These are phyloP conservation scores for Agroathelia rolfsii DNA, from an alignment of 1,284 basidiomycete genomes.

Conservation along the genomic window DNA sequence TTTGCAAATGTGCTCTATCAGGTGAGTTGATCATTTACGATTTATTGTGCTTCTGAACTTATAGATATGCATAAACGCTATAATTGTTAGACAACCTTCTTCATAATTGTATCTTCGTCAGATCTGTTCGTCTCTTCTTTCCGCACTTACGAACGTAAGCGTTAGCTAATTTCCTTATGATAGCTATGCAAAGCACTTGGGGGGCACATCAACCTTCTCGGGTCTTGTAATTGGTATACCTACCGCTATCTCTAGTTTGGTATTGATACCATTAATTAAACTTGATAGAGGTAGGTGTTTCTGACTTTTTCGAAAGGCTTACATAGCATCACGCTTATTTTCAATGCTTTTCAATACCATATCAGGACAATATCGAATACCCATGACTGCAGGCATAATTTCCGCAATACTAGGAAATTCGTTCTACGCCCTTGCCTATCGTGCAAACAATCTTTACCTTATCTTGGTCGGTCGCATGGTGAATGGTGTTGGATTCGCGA, in stretches of 20 bases:
- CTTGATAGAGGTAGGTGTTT: conserved; percentile 39
- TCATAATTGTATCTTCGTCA: conserved; percentile 58
- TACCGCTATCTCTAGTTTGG: conserved; percentile 38
- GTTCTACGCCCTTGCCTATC: conserved; percentile 36
- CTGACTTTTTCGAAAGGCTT: too few species aligned
- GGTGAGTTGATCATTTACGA: conserved; percentile 20
- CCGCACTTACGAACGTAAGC: too few species aligned
- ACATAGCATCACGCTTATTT: too few species aligned
- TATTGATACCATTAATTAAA: conserved; percentile 46
- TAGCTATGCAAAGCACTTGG: conserved; percentile 50
- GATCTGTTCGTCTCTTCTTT: too few species aligned
- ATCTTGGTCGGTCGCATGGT: conserved; percentile 39
- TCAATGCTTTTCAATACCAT: too few species aligned
- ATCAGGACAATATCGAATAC: conserved; percentile 43
- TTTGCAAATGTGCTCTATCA: conserved; percentile 35
- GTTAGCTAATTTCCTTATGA: too few species aligned
- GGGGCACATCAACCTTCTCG: conserved; percentile 56
- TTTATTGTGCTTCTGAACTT: too few species aligned
- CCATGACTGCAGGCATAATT: conserved; percentile 33
- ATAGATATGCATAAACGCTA: background rate
- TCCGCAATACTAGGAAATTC: conserved; percentile 32
- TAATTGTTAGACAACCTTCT: conserved; percentile 54
- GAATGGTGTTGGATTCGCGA: conserved; percentile 30
- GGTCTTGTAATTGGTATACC: conserved; percentile 64
- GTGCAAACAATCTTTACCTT: conserved; percentile 34